A percentile compares a stretch with the other conserved stretches of the same genome.
These are phyloP conservation scores for Neonectria magnoliae DNA, from an alignment of 2,329 filamentous ascomycete genomes.

Conservation along the genomic window DNA sequence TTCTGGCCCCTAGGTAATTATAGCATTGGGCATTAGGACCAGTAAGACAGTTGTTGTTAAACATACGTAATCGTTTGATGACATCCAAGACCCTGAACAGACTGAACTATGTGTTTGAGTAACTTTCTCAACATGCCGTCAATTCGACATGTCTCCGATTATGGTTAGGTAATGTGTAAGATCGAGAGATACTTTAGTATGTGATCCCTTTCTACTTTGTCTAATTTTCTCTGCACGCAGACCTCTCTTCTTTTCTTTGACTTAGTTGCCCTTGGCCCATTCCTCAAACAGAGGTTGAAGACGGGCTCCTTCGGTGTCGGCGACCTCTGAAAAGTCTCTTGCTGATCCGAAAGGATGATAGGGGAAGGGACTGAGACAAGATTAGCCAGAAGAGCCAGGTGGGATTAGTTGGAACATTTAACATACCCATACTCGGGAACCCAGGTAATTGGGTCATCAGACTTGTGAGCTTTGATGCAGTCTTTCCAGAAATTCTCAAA, in stretches of 20 bases:
- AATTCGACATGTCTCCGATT: too few relatives aligned
- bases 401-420: too few relatives aligned
- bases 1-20: too few relatives aligned
- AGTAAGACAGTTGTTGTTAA: too few relatives aligned
- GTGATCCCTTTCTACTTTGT: not conserved
- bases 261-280: constrained; percentile 9
- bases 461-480: constrained; percentile 14
- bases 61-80: too few relatives aligned
- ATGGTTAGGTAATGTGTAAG: too few relatives aligned
- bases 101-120: too few relatives aligned
- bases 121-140: too few relatives aligned
- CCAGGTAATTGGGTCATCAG: constrained; percentile 13
- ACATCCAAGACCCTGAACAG: too few relatives aligned
- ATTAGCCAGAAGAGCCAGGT: not conserved
- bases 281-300: constrained; percentile 37
- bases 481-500: constrained; percentile 45
- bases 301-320: constrained; percentile 37
- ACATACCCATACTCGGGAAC: constrained; percentile 31
- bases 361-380: constrained; percentile 33
- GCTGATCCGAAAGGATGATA: constrained; percentile 38
- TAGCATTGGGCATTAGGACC: too few relatives aligned
- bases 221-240: not conserved
- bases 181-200: too few relatives aligned
- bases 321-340: constrained; percentile 36
- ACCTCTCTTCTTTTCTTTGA: not conserved